phyloP scores from a whole-genome alignment of 2,329 filamentous ascomycete genomes.

The Purpureocillium lavendulum region DNA sequence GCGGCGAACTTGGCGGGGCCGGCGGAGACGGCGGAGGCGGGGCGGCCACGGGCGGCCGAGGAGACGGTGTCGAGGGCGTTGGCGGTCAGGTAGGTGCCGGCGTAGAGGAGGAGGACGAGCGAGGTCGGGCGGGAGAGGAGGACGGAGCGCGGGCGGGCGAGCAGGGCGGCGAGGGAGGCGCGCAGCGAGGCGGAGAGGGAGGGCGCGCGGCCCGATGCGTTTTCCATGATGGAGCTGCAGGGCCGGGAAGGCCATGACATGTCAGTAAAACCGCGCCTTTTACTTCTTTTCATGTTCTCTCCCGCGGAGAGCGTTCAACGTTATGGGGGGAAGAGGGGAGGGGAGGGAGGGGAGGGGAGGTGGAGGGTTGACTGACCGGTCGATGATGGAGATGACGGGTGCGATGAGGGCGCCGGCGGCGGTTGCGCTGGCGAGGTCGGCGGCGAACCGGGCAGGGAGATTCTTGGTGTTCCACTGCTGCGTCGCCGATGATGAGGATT shows the following conservation, averaged over 20 bases:
- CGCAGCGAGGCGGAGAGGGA: conserved; percentile 52
- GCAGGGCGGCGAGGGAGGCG: conserved; percentile 45
- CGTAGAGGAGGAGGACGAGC: conserved; percentile 70
- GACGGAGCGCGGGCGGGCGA: conserved; percentile 52
- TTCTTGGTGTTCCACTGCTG: conserved; percentile 66
- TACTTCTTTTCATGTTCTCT: no score
- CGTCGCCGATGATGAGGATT: no score
- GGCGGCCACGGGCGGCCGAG: conserved; percentile 51
- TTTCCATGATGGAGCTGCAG: conserved; percentile 69
- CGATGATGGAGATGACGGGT: conserved; percentile 80
- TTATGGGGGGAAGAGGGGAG: conserved; percentile 8
- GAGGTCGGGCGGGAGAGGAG: conserved; percentile 58
- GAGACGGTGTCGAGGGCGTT: conserved; percentile 77
- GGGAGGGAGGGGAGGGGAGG: no score
- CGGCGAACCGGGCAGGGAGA: conserved; percentile 55
- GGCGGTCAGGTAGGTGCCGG: conserved; percentile 80
- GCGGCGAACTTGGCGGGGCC: conserved; percentile 75
- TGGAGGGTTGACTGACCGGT: conserved; percentile 47
- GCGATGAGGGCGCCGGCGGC: conserved; percentile 70
- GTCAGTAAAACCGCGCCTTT: no score
- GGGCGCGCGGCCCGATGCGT: conserved; percentile 57
- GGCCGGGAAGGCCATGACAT: no score
- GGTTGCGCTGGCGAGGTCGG: conserved; percentile 61
- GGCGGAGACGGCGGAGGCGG: conserved; percentile 57
- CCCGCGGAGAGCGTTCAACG: no score